Evolutionary conservation across 257 asterid genomes (phyloP).

Genomic region (Lycium ferocissimum): DNA sequence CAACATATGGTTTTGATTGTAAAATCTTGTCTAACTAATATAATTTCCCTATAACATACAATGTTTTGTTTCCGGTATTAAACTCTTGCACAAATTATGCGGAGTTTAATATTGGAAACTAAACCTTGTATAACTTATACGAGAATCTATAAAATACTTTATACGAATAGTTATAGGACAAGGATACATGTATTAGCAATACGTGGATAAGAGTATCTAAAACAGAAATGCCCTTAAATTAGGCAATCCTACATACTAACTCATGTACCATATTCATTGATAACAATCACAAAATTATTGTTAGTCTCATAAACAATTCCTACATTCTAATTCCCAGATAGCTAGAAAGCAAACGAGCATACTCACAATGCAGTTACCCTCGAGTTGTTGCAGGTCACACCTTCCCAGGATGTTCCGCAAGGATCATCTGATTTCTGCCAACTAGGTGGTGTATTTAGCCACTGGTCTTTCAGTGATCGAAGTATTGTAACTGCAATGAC

Average conservation of each 20-base stretch:
- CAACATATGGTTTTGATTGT: not conserved
- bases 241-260: not conserved
- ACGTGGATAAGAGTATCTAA: not conserved
- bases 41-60: not conserved
- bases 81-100: not conserved
- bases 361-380: conserved; percentile 79
- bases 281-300: not conserved
- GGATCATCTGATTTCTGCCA: conserved; percentile 86
- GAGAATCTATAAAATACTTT: too few species aligned
- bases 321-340: not conserved
- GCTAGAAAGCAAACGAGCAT: not conserved
- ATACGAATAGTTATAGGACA: not conserved
- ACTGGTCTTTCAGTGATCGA: conserved; percentile 75
- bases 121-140: not conserved
- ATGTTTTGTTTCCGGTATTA: not conserved
- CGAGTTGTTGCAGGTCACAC: conserved; percentile 74
- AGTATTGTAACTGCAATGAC: conserved; percentile 74
- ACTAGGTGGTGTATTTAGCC: conserved; percentile 77
- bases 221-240: not conserved
- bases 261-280: not conserved
- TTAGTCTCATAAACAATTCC: not conserved
- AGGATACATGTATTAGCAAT: not conserved
- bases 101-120: not conserved
- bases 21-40: not conserved
- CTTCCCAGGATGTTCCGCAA: conserved; percentile 76